Evolutionary conservation across 768 basidiomycete species (phyloP).

Genomic region (Trametes gibbosa): DNA sequence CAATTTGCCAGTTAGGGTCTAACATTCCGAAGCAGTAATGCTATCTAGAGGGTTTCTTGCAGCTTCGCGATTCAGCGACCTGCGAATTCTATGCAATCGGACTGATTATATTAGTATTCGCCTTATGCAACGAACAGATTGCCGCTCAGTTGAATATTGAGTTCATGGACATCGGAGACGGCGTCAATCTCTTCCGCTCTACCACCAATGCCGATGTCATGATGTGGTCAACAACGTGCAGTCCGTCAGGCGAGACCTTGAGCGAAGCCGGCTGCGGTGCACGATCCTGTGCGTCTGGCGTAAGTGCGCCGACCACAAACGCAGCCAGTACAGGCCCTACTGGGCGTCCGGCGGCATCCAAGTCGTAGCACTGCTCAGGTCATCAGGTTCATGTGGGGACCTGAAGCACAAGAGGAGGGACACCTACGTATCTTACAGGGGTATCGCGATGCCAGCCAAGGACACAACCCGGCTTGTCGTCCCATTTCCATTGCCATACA

Average conservation of each 20-base stretch:
- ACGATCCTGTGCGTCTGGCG: slow-evolving; percentile 1
- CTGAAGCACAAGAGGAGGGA: not conserved
- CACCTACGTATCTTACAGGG: slow-evolving; percentile 24
- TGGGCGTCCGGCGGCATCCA: slow-evolving; percentile 6
- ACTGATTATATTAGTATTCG: too few species aligned
- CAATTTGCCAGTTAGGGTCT: too few species aligned
- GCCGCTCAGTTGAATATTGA: slow-evolving; percentile 17
- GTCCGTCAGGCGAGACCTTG: slow-evolving; percentile 28
- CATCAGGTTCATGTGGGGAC: not conserved
- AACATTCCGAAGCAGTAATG: too few species aligned
- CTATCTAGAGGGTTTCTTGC: too few species aligned
- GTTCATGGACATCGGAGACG: slow-evolving; percentile 8
- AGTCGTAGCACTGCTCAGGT: slow-evolving; percentile 17
- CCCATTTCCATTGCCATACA: slow-evolving; percentile 26
- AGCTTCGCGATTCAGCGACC: too few species aligned
- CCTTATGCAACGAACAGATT: too few species aligned
- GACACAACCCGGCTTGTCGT: slow-evolving; percentile 6
- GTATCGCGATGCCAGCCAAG: slow-evolving; percentile 24
- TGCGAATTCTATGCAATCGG: too few species aligned
- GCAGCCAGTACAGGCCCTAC: slow-evolving; percentile 16
- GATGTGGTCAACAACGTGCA: slow-evolving; percentile 33
- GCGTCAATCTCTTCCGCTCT: slow-evolving; percentile 33
- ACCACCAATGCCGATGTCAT: slow-evolving; percentile 33
- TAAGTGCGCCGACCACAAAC: slow-evolving; percentile 15
- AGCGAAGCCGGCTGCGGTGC: slow-evolving; percentile 21